Percentiles rank a stretch among this genome's conserved stretches.
Evolutionary conservation across 2,329 filamentous ascomycete species (phyloP).

Genomic region (Ceratocystis smalleyi): DNA sequence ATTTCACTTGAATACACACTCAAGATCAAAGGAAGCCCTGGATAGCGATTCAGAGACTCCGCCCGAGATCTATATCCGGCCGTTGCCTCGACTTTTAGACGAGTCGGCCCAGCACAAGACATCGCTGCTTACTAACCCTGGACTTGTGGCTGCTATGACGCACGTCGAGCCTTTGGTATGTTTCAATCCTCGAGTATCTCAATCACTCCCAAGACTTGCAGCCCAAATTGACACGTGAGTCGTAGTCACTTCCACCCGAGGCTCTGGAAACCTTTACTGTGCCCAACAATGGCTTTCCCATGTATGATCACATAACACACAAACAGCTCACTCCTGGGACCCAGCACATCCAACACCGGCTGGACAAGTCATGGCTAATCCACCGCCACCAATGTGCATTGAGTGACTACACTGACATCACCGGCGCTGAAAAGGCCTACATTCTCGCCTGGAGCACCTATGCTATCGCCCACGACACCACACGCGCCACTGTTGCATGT

Average conservation of each 20-base stretch:
- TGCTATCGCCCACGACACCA: constrained; percentile 35
- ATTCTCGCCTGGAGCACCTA: constrained; percentile 44
- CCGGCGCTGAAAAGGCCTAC: constrained; percentile 39
- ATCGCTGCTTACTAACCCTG: neutral
- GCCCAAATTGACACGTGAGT: neutral
- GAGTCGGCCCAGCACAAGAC: neutral
- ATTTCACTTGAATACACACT: constrained; percentile 18
- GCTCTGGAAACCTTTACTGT: constrained; percentile 28
- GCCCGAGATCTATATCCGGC: constrained; percentile 20
- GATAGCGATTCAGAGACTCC: constrained; percentile 24
- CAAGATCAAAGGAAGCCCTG: constrained; percentile 30
- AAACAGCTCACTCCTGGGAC: constrained; percentile 34
- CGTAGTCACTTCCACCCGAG: constrained; percentile 3
- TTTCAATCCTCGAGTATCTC: neutral
- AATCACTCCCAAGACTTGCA: neutral
- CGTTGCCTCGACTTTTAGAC: neutral
- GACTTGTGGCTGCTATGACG: neutral
- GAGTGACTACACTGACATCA: constrained; percentile 41
- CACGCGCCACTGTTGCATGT: constrained; percentile 36
- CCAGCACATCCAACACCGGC: constrained; percentile 28
- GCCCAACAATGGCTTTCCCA: constrained; percentile 30
- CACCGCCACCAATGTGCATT: constrained; percentile 45
- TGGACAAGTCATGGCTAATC: constrained; percentile 39
- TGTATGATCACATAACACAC: constrained; percentile 45
- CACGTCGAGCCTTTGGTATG: constrained; percentile 1